A percentile compares a stretch with the other conserved stretches of the same genome.
Evolutionary conservation across 352 stramenopile species (phyloP).

Genomic region (Phytophthora podocarpi): DNA sequence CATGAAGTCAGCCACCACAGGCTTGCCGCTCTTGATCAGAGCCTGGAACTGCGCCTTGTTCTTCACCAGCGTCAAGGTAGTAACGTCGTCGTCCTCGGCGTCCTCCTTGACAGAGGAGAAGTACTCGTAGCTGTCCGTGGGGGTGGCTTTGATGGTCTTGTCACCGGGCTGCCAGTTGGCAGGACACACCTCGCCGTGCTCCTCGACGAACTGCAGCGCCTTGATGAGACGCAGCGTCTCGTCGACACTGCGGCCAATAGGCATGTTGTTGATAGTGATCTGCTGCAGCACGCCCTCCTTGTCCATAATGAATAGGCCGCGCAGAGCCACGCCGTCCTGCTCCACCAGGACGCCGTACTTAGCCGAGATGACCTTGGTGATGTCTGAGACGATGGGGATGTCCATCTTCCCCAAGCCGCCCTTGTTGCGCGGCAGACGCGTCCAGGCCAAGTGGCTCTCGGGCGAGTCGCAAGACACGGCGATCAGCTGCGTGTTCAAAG

Average conservation of each 20-base stretch:
- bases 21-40: slow-evolving; percentile 71
- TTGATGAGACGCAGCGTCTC: slow-evolving; percentile 93
- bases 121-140: slow-evolving; percentile 84
- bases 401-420: slow-evolving; percentile 93
- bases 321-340: slow-evolving; percentile 83
- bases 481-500: slow-evolving; percentile 89
- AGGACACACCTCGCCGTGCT: slow-evolving; percentile 93
- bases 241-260: slow-evolving; percentile 92
- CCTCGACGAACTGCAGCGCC: slow-evolving; percentile 92
- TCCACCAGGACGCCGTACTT: slow-evolving; percentile 93
- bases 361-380: slow-evolving; percentile 91
- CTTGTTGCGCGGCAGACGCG: slow-evolving; percentile 86
- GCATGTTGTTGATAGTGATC: slow-evolving; percentile 93
- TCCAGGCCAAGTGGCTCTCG: slow-evolving; percentile 92
- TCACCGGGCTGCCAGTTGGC: slow-evolving; percentile 93
- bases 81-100: slow-evolving; percentile 45
- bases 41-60: slow-evolving; percentile 65
- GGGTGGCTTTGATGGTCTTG: slow-evolving; percentile 90
- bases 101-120: slow-evolving; percentile 77
- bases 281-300: slow-evolving; percentile 86
- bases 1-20: slow-evolving; percentile 82
- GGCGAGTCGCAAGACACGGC: slow-evolving; percentile 90
- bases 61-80: slow-evolving; percentile 57
- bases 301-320: slow-evolving; percentile 95
- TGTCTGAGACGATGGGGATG: slow-evolving; percentile 93